Evolutionary conservation across 2,329 filamentous ascomycete species (phyloP).

Genomic region (Monosporascus sp.): DNA sequence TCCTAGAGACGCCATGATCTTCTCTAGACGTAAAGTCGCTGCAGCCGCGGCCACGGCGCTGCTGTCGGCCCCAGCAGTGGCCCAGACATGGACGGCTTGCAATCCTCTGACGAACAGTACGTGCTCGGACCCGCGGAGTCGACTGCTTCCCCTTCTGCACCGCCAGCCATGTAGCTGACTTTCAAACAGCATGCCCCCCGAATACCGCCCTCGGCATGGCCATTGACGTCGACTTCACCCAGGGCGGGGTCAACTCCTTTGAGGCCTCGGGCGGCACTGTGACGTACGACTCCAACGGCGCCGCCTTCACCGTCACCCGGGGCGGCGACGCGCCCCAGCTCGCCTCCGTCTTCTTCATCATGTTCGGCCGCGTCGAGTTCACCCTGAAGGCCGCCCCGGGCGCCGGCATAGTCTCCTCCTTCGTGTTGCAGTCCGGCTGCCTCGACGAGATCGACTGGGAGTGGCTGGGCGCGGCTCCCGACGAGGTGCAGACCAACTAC

Average conservation of each 20-base stretch:
- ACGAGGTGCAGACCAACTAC: slow-evolving; percentile 91
- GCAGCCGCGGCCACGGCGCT: slow-evolving; percentile 15
- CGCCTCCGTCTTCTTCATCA: slow-evolving; percentile 92
- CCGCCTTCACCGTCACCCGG: slow-evolving; percentile 70
- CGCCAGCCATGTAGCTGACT: slow-evolving; percentile 1
- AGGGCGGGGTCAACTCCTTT: slow-evolving; percentile 75
- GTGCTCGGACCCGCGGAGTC: slow-evolving; percentile 3
- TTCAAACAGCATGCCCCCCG: slow-evolving; percentile 57
- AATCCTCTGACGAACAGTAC: slow-evolving; percentile 25
- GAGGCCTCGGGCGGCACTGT: slow-evolving; percentile 60
- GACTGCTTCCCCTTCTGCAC: not conserved
- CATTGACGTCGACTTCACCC: slow-evolving; percentile 78
- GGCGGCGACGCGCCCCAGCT: slow-evolving; percentile 83
- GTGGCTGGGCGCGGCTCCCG: slow-evolving; percentile 75
- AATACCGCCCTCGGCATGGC: slow-evolving; percentile 78
- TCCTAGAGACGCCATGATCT: slow-evolving; percentile 15
- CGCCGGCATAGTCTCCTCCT: slow-evolving; percentile 85
- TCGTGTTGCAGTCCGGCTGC: slow-evolving; percentile 84
- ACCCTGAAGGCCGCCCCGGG: slow-evolving; percentile 83
- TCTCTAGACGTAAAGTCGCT: slow-evolving; percentile 12
- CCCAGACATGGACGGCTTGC: slow-evolving; percentile 27
- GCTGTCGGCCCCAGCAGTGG: slow-evolving; percentile 14
- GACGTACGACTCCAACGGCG: slow-evolving; percentile 72
- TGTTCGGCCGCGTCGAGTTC: slow-evolving; percentile 91
- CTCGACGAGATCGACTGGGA: slow-evolving; percentile 98